phyloP scores from a whole-genome alignment of 2,329 filamentous ascomycete species.

The Podosphaera fusca region DNA sequence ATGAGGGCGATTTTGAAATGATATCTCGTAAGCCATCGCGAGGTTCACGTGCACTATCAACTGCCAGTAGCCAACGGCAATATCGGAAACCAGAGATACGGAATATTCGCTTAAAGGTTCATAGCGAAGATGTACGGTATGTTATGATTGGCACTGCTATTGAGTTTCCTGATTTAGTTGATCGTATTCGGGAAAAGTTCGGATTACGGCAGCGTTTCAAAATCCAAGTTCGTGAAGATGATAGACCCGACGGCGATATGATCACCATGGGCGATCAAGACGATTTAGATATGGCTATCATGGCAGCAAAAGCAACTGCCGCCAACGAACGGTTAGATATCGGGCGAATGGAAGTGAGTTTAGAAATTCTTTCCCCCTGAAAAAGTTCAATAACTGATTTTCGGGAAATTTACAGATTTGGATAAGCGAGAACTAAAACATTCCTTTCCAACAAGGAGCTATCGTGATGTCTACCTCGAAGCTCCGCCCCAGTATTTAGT shows the following conservation, averaged over 20 bases:
- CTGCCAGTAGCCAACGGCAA: conserved; percentile 22
- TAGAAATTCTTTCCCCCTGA: not conserved
- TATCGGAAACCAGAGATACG: conserved; percentile 43
- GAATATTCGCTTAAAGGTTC: conserved; percentile 78
- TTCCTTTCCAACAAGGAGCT: too few relatives aligned
- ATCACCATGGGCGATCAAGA: conserved; percentile 95
- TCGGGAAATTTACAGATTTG: not conserved
- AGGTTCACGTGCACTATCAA: conserved; percentile 18
- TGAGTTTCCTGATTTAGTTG: conserved; percentile 54
- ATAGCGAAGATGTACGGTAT: conserved; percentile 75
- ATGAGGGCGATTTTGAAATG: conserved; percentile 65
- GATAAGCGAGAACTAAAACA: not conserved
- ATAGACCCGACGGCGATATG: conserved; percentile 57
- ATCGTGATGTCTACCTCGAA: too few relatives aligned
- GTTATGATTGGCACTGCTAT: conserved; percentile 59
- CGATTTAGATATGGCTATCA: conserved; percentile 73
- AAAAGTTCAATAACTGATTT: not conserved
- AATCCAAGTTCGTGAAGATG: conserved; percentile 72
- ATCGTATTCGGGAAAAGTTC: conserved; percentile 72
- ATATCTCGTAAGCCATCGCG: conserved; percentile 27
- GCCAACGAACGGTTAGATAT: conserved; percentile 55
- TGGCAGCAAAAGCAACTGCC: conserved; percentile 41
- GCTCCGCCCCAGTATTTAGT: too few relatives aligned
- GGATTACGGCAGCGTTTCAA: conserved; percentile 56
- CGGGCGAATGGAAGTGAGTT: conserved; percentile 82